These are phyloP conservation scores for Colletotrichum sansevieriae DNA, from an alignment of 2,329 filamentous ascomycete genomes.

Conservation along the genomic window DNA sequence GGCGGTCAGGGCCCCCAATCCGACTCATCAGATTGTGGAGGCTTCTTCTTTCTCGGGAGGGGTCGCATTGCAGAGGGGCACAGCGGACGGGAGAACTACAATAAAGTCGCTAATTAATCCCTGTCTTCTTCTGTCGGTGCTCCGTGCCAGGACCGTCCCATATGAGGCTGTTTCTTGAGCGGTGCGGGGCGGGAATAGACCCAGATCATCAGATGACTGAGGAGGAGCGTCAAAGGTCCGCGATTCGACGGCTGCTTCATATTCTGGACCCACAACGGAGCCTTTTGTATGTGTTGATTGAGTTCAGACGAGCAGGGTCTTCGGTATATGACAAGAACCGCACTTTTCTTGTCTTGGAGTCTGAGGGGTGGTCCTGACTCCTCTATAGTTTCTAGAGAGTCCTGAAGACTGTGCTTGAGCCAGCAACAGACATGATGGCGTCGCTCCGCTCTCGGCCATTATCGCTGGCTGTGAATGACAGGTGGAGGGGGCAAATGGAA, in stretches of 20 bases:
- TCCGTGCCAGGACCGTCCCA: not conserved
- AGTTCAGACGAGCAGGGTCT: not conserved
- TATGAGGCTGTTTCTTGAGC: not conserved
- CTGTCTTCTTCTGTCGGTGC: not conserved
- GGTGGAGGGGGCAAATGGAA: not conserved
- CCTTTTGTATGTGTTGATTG: not conserved
- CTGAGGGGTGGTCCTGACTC: not conserved
- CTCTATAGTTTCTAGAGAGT: not conserved
- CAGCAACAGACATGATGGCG: constrained; percentile 28
- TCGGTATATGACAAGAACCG: constrained; percentile 12
- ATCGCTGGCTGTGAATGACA: not conserved
- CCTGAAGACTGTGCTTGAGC: constrained; percentile 9
- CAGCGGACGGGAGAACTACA: constrained; percentile 27
- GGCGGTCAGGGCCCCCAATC: constrained; percentile 3
- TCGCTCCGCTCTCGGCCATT: constrained; percentile 5
- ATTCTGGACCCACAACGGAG: not conserved
- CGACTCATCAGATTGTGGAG: not conserved
- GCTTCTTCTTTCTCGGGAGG: not conserved
- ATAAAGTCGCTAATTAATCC: not conserved
- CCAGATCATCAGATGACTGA: constrained; percentile 12
- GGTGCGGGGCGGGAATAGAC: constrained; percentile 13
- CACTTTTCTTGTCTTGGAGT: not conserved
- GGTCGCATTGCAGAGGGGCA: constrained; percentile 9
- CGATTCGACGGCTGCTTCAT: constrained; percentile 10
- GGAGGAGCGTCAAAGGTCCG: not conserved